Conservation (phyloP, 495 filamentous ascomycete species). For the Melanomma pulvis-pyrius region DNA sequence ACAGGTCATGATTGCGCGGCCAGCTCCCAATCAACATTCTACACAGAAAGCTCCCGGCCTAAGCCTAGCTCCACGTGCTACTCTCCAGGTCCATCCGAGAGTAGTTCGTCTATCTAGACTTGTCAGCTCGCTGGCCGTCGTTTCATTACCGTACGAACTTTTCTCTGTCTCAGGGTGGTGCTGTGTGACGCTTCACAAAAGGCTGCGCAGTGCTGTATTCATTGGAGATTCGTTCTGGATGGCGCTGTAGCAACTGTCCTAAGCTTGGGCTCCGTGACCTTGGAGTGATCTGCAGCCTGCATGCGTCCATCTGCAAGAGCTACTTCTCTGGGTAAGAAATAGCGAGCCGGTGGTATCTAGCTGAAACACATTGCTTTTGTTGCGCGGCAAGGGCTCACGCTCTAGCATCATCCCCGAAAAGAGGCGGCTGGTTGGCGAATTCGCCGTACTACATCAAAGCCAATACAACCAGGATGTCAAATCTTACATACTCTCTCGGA, state of each 20-base stretch:
- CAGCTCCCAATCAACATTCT: background rate
- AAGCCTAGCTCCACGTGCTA: background rate
- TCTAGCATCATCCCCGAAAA: background rate
- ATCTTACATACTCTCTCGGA: background rate
- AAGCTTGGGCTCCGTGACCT: background rate
- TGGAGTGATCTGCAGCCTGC: background rate
- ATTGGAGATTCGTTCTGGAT: background rate
- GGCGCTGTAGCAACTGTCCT: background rate
- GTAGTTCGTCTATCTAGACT: background rate
- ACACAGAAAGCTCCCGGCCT: background rate
- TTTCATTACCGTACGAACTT: background rate
- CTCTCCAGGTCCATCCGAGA: background rate
- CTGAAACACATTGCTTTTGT: background rate
- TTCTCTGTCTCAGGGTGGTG: background rate
- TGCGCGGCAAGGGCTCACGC: too few species aligned
- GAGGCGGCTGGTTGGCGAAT: background rate
- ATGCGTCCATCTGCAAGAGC: background rate
- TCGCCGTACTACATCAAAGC: background rate
- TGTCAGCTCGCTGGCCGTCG: background rate
- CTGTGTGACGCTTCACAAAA: constrained; percentile 1
- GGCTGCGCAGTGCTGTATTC: background rate
- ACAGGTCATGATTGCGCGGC: too few species aligned
- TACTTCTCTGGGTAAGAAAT: background rate
- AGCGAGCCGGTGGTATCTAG: background rate
- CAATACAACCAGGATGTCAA: background rate